Evolutionary conservation across 495 filamentous ascomycete species (phyloP).

Genomic region (Aspergillus olivimuriae): DNA sequence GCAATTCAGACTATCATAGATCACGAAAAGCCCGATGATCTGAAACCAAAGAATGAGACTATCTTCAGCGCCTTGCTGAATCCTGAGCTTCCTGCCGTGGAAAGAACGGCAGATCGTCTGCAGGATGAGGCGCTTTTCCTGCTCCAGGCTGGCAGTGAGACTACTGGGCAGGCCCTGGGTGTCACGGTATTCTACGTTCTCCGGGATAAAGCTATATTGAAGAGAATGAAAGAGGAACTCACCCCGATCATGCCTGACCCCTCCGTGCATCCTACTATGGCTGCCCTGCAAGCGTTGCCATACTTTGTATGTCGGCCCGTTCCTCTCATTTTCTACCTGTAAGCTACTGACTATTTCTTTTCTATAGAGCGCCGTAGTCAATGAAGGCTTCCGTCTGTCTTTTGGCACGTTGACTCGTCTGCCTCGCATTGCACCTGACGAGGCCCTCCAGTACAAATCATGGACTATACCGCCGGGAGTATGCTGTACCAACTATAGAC

Average conservation of each 20-base stretch:
- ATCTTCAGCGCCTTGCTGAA: conserved; percentile 25
- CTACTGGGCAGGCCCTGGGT: conserved; percentile 24
- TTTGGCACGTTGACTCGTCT: conserved; percentile 26
- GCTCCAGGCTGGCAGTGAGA: conserved; percentile 30
- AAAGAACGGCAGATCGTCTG: conserved; percentile 18
- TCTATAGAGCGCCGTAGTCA: conserved; percentile 27
- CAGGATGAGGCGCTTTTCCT: conserved; percentile 28
- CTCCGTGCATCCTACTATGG: not conserved
- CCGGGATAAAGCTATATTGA: conserved; percentile 8
- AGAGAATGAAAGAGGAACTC: conserved; percentile 27
- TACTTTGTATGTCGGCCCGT: conserved; percentile 10
- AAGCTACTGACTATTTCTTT: not conserved
- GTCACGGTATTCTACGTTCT: conserved; percentile 24
- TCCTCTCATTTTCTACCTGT: not conserved
- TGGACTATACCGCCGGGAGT: conserved; percentile 17
- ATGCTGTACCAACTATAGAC: not conserved
- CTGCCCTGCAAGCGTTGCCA: conserved; percentile 10
- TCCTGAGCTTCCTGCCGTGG: conserved; percentile 17
- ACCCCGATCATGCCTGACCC: conserved; percentile 4
- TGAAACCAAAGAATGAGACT: conserved; percentile 10
- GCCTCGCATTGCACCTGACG: conserved; percentile 25
- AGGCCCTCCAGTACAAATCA: conserved; percentile 25
- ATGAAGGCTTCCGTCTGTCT: conserved; percentile 38
- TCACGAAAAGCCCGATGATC: not conserved
- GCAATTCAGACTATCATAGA: not conserved